Conservation (phyloP, 2,329 filamentous ascomycete species). For the Trichoderma gracile region DNA sequence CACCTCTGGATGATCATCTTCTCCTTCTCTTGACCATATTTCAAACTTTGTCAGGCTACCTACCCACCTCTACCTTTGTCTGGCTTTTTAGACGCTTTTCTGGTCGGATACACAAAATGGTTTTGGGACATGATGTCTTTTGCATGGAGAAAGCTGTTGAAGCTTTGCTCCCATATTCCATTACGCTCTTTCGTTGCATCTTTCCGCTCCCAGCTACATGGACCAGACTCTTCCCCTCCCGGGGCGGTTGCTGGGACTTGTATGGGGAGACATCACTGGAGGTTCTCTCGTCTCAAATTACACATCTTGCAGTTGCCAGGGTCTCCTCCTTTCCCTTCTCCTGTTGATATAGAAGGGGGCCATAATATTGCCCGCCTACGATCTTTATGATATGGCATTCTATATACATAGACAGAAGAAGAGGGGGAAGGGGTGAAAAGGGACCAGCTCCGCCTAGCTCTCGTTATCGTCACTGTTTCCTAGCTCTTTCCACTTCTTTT, state of each 20-base stretch:
- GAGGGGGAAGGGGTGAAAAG: not conserved
- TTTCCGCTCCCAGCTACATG: not conserved
- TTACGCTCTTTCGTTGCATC: conserved; percentile 22
- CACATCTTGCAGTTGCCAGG: not conserved
- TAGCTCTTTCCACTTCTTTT: not conserved
- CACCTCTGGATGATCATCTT: conserved; percentile 6
- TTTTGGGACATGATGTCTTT: conserved; percentile 20
- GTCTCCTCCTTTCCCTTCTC: not conserved
- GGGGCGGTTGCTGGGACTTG: not conserved
- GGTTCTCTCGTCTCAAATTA: conserved; percentile 16
- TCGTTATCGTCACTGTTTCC: not conserved
- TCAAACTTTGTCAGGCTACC: conserved; percentile 2
- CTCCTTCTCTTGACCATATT: conserved; percentile 7
- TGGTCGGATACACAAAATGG: conserved; percentile 24
- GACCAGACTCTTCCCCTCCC: not conserved
- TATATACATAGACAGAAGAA: not conserved
- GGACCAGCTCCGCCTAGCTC: conserved; percentile 3
- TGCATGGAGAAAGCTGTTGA: conserved; percentile 17
- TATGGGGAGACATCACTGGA: conserved; percentile 12
- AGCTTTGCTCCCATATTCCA: conserved; percentile 12
- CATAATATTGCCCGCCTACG: not conserved
- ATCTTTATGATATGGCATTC: not conserved
- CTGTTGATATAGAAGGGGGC: not conserved
- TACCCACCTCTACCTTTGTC: conserved; percentile 13
- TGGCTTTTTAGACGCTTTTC: conserved; percentile 19